phyloP scores from a whole-genome alignment of 1,284 basidiomycete species.

The Cutaneotrichosporon dermatis region DNA sequence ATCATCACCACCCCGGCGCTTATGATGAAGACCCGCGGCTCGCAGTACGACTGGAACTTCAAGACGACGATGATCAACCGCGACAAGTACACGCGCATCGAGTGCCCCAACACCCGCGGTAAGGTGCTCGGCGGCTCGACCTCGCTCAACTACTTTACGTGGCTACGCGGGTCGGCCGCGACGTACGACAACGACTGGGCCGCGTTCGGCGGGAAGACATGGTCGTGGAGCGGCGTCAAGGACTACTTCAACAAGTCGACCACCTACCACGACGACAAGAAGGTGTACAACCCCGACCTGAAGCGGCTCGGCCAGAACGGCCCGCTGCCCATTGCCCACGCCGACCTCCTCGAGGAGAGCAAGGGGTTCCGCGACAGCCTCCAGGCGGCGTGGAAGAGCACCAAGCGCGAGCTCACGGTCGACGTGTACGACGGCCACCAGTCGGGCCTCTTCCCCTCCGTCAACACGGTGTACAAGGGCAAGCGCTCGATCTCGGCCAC shows the following conservation, averaged over 20 bases:
- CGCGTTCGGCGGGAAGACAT: conserved; percentile 7
- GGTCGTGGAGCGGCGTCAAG: conserved; percentile 11
- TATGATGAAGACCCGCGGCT: conserved; percentile 48
- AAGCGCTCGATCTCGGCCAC: conserved; percentile 10
- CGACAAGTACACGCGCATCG: conserved; percentile 11
- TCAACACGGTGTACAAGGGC: conserved; percentile 13
- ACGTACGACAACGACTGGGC: conserved; percentile 57
- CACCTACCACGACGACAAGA: conserved; percentile 13
- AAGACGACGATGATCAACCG: conserved; percentile 20
- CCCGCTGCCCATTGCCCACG: conserved; percentile 12
- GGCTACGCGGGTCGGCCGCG: conserved; percentile 57
- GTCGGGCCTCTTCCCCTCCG: conserved; percentile 12
- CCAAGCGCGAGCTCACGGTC: conserved; percentile 10
- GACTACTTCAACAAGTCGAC: conserved; percentile 17
- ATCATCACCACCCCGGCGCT: conserved; percentile 56
- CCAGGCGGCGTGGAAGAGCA: conserved; percentile 10
- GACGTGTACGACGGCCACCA: conserved; percentile 10
- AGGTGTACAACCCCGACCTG: conserved; percentile 1
- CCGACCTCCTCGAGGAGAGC: conserved; percentile 12
- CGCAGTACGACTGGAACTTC: conserved; percentile 15
- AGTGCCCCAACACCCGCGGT: conserved; percentile 44
- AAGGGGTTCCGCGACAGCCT: conserved; percentile 15
- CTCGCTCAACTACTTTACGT: conserved; percentile 60
- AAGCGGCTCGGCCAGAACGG: conserved; percentile 6
- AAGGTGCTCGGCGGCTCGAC: conserved; percentile 60